Conservation (phyloP, 2,329 filamentous ascomycete species). For the Volutella citrinella region DNA sequence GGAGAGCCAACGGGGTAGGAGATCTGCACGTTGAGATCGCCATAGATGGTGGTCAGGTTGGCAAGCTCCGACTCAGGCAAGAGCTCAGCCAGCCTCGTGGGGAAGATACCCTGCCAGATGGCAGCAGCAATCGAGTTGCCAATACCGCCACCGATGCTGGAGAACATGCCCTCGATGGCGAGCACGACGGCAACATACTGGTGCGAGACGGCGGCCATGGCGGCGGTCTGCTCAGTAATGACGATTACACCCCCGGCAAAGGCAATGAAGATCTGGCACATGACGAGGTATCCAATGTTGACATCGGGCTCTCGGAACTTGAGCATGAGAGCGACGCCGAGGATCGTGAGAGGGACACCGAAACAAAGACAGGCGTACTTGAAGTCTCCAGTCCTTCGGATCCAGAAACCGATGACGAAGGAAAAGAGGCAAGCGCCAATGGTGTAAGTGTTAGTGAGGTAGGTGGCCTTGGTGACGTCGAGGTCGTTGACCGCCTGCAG, state of each 20-base stretch:
- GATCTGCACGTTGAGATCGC: constrained; percentile 27
- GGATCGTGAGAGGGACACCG: constrained; percentile 51
- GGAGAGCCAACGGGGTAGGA: constrained; percentile 36
- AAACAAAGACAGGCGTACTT: constrained; percentile 52
- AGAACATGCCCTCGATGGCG: constrained; percentile 12
- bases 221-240: constrained; percentile 12
- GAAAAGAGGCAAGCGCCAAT: constrained; percentile 48
- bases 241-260: constrained; percentile 11
- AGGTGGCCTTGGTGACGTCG: constrained; percentile 44
- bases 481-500: constrained; percentile 51
- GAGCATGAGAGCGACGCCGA: constrained; percentile 56
- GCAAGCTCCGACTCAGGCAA: constrained; percentile 32
- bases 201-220: constrained; percentile 10
- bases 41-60: constrained; percentile 41
- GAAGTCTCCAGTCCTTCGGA: constrained; percentile 49
- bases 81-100: constrained; percentile 30
- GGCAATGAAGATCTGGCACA: constrained; percentile 28
- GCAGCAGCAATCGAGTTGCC: constrained; percentile 9
- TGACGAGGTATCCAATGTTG: constrained; percentile 51
- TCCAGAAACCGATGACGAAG: constrained; percentile 46
- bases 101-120: constrained; percentile 30
- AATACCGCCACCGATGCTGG: constrained; percentile 10
- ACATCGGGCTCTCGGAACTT: constrained; percentile 51
- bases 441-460: constrained; percentile 47
- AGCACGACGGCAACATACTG: constrained; percentile 10